Base-by-base conservation (phyloP, 768 basidiomycete species). In the Phylloporus arenicola region DNA sequence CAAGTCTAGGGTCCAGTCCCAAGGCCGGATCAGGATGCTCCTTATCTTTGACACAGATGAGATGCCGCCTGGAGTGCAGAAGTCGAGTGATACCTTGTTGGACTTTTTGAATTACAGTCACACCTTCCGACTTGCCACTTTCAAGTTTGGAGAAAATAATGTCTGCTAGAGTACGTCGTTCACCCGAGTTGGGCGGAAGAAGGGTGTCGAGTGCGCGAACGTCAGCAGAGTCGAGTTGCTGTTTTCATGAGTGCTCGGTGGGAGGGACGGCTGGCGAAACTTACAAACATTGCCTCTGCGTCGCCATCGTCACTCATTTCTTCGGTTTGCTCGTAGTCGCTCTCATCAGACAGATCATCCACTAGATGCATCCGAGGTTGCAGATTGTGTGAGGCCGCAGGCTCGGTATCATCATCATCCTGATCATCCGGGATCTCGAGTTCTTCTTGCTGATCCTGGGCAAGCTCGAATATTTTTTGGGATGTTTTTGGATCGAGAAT, bases 91-190 rank as follows among this genome's bases (percentile, higher is more conserved):
- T 30, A 82, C 83, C 81, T 76, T 78, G 82, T 24, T 77, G 74
- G 8, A 80, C 77, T 58, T 81, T 82, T 64, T 78, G 77, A 48
- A 83, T 81, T 25, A 78, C 71, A 10, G 79, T 75, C 8, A 80
- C 67, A 34, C 77, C 73, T 40, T 73, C 72, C 4, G 75, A 66
- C 54, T 84, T 82, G 44, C 73, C 76, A 50, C 76, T 79, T 51
- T 94, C 86, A 20, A 99, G 75, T 71, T 97, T 97, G 22, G 88
- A 79, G 64, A 99, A 91, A 52, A 98, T 99, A n/a, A 98, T 76
- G 65, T 99, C 96, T 27, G 96, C 96, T 27, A 99, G 73, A 3
- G 95, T 97, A 66, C 81, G 79, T 40, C 90, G 81, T 65, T 89
- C 85, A 7, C 79, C 78, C 14, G 81, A 75, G 68, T 85, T 89